Evolutionary conservation across 2,329 filamentous ascomycete species (phyloP), one percentile per base, ranked within the genome.

Genomic region (Rasamsonia emersonii): DNA sequence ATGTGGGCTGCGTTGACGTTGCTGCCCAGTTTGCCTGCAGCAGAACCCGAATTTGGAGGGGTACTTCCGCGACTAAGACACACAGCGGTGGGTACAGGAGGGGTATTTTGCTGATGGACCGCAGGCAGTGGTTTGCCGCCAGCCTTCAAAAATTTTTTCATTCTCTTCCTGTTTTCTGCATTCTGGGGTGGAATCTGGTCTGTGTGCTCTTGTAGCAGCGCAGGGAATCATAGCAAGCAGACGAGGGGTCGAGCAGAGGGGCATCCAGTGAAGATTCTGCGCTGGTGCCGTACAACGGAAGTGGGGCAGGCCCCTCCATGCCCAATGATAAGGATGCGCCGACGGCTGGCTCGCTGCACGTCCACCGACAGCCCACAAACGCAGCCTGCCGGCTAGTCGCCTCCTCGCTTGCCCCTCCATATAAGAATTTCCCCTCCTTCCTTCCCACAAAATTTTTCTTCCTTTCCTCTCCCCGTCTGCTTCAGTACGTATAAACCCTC

Each of bases 341-440:
- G 11, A 11, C 13, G 9, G 24, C 13, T 11, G 13, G 24, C 24
- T 43, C 44, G 43, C 44, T 46, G 37, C 36, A 43, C 32, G 41
- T 27, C 53, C 54, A 57, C 56, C 54, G 35, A 49, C 18, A 36
- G 26, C n/a, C 48, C 51, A n/a, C n/a, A n/a, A n/a, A n/a, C n/a
- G n/a, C n/a, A n/a, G 43, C 53, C 50, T 47, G 46, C 46, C 44
- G 49, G 49, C 48, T 46, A 53, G 49, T 58, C 43, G 45, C 47
- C 49, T 45, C 46, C 56, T 60, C 53, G 58, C 52, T 60, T 59
- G 55, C 59, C 59, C 58, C 59, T 61, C 59, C 59, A 62, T 62
- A 61, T 59, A 63, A 62, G 58, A 53, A 53, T 55, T 59, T 57
- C 58, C 59, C 59, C 58, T 56, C 56, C 53, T 51, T 47, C 50